Evolutionary conservation across 371 early-diverging fungal species (phyloP).

Genomic region (Mortierella sp.): DNA sequence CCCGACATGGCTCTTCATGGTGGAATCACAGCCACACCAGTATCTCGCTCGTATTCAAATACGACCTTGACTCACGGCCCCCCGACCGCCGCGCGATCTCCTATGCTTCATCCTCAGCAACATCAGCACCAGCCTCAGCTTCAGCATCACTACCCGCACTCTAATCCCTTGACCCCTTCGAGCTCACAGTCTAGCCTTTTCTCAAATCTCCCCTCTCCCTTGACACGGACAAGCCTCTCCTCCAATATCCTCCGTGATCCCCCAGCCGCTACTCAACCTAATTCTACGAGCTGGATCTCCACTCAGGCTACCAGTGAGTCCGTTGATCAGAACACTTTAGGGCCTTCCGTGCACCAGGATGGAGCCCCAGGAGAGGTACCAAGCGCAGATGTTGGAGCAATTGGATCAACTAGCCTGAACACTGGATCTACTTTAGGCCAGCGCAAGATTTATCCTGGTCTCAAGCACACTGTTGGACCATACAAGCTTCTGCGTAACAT

Average conservation of each 20-base stretch:
- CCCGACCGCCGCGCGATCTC: constrained; percentile 20
- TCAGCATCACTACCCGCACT: constrained; percentile 2
- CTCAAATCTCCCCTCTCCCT: constrained; percentile 49
- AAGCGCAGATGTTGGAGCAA: not conserved
- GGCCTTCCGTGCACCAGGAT: constrained; percentile 11
- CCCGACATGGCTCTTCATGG: constrained; percentile 5
- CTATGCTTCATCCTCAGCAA: constrained; percentile 6
- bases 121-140: constrained; percentile 7
- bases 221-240: constrained; percentile 24
- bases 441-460: constrained; percentile 42
- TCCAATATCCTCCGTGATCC: constrained; percentile 25
- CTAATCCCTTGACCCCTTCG: constrained; percentile 43
- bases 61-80: constrained; percentile 23
- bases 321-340: constrained; percentile 18
- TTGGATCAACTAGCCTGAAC: constrained; percentile 6
- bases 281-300: constrained; percentile 19
- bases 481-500: constrained; percentile 47
- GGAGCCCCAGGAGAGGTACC: not conserved
- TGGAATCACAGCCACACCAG: not conserved
- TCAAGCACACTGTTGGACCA: constrained; percentile 47
- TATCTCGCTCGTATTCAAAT: constrained; percentile 4
- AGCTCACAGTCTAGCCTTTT: constrained; percentile 41
- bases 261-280: not conserved
- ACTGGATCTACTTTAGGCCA: constrained; percentile 9
- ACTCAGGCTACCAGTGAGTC: constrained; percentile 10